Conservation (phyloP, 495 filamentous ascomycete species). For the Penicillium paxilli region DNA sequence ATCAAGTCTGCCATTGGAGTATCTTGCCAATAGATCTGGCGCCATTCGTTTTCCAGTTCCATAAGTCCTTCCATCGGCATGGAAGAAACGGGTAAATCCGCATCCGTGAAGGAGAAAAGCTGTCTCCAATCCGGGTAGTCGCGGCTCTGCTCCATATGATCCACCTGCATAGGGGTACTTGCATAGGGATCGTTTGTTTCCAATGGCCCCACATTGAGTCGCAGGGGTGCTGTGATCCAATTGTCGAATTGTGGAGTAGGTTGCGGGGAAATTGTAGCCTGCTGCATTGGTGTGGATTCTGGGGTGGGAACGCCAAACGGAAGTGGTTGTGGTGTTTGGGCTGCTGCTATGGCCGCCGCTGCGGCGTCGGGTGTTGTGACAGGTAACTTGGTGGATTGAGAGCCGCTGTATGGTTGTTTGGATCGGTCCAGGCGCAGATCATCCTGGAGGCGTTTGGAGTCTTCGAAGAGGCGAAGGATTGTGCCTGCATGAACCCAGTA, state of each 20-base stretch:
- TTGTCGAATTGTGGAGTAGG: conserved; percentile 36
- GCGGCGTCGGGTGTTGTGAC: conserved; percentile 19
- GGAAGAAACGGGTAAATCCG: conserved; percentile 41
- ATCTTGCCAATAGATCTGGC: conserved; percentile 51
- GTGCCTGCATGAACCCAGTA: conserved; percentile 49
- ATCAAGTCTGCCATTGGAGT: conserved; percentile 46
- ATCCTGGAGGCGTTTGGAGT: conserved; percentile 47
- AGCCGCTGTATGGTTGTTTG: conserved; percentile 27
- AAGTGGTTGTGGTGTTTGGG: conserved; percentile 24
- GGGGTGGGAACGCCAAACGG: conserved; percentile 40
- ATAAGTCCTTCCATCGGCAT: conserved; percentile 41
- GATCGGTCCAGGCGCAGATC: conserved; percentile 41
- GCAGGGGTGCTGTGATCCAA: conserved; percentile 38
- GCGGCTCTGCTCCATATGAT: conserved; percentile 35
- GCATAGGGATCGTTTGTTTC: conserved; percentile 28
- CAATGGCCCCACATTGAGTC: conserved; percentile 29
- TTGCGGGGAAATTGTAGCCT: conserved; percentile 27
- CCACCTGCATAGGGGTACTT: conserved; percentile 25
- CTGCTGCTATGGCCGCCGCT: conserved; percentile 14
- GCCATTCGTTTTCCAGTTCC: conserved; percentile 50
- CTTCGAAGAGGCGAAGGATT: conserved; percentile 47
- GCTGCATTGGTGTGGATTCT: conserved; percentile 30
- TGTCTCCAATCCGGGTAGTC: conserved; percentile 49
- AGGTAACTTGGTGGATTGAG: conserved; percentile 19
- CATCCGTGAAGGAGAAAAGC: conserved; percentile 45